phyloP scores from a whole-genome alignment of 176 grass and related monocot species.

The barley (Hordeum vulgare) region DNA sequence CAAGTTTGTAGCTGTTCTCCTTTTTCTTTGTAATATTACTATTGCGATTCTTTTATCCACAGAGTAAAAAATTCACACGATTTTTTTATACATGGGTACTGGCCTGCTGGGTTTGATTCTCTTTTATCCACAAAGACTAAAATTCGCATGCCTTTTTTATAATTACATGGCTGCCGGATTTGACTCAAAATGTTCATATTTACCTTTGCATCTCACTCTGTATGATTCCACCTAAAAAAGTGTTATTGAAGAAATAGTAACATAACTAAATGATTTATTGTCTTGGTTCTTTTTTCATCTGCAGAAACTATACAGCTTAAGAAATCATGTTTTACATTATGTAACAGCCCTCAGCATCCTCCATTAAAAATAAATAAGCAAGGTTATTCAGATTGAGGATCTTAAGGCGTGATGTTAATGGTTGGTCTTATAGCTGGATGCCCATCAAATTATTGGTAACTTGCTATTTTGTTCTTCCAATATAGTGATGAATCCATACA shows the following conservation, averaged over 20 bases:
- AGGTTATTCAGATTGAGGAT: neutral
- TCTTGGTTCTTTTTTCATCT: neutral
- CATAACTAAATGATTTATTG: neutral
- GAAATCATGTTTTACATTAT: neutral
- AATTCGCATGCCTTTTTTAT: neutral
- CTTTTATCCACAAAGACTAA: constrained; percentile 25
- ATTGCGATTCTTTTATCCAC: constrained; percentile 24
- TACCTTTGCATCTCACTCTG: neutral
- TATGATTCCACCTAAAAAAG: neutral
- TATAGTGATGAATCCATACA: neutral
- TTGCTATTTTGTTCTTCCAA: neutral
- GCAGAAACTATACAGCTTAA: neutral
- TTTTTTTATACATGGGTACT: constrained; percentile 12
- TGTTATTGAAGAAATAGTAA: neutral
- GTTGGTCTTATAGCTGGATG: neutral
- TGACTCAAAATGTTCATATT: neutral
- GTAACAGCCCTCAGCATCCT: neutral
- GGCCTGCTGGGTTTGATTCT: neutral
- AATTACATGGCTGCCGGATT: neutral
- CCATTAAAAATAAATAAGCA: neutral
- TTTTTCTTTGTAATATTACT: constrained; percentile 30
- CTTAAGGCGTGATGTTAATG: neutral
- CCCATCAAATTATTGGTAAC: neutral
- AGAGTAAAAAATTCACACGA: constrained; percentile 21
- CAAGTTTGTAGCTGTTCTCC: constrained; percentile 38